These are phyloP conservation scores for Crithidia brevicula DNA, from an alignment of 208 protist species.

Conservation along the genomic window DNA sequence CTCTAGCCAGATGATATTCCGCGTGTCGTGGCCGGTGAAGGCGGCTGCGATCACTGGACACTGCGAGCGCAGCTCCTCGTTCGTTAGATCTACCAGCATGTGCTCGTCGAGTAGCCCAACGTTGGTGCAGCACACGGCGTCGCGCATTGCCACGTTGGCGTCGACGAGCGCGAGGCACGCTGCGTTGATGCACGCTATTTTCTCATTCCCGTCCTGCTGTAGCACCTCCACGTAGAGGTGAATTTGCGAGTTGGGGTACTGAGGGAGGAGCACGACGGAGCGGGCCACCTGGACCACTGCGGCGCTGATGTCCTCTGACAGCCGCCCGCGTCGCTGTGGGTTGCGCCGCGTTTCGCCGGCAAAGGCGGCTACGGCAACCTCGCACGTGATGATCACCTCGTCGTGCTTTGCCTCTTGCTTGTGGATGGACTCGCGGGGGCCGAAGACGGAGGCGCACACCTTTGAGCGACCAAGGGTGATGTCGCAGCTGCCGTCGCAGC, in stretches of 20 bases:
- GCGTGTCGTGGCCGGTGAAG: constrained; percentile 65
- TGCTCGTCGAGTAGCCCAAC: constrained; percentile 71
- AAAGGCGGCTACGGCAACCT: constrained; percentile 83
- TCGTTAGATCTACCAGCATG: constrained; percentile 78
- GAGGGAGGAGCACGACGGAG: constrained; percentile 73
- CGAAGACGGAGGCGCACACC: constrained; percentile 77
- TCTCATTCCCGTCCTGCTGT: constrained; percentile 81
- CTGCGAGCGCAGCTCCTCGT: constrained; percentile 78
- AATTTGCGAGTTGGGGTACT: constrained; percentile 91
- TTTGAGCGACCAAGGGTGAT: constrained; percentile 54
- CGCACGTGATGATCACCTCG: constrained; percentile 77
- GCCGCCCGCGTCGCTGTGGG: constrained; percentile 53
- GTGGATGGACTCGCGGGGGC: constrained; percentile 65
- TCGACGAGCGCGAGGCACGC: constrained; percentile 87
- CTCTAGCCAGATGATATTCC: constrained; percentile 84
- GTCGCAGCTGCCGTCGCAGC: constrained; percentile 81
- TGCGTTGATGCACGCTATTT: constrained; percentile 86
- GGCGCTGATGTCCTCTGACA: constrained; percentile 79
- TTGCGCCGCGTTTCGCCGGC: constrained; percentile 69
- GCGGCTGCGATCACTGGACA: constrained; percentile 68
- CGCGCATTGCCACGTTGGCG: constrained; percentile 85
- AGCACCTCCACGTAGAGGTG: constrained; percentile 86
- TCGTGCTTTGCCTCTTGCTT: constrained; percentile 63
- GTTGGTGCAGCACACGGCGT: constrained; percentile 67
- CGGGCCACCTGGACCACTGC: constrained; percentile 75